Percentiles rank a stretch among this genome's conserved stretches.
These are phyloP conservation scores for Hygrocybe punicea DNA, from an alignment of 768 basidiomycete species.

Conservation along the genomic window DNA sequence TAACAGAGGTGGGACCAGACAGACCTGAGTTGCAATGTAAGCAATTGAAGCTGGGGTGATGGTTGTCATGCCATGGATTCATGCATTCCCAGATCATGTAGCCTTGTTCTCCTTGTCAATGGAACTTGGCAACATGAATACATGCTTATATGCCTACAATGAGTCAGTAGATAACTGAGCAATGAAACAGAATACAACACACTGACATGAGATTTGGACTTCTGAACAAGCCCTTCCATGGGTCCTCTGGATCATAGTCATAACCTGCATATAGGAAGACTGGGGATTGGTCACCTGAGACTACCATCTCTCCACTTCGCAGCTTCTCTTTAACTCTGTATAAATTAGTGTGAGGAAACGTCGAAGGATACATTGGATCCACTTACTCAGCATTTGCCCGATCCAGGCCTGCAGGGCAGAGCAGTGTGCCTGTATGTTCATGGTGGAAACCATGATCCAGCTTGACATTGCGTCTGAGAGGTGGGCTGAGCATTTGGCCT, in stretches of 20 bases:
- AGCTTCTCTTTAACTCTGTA: neutral
- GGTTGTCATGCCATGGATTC: constrained; percentile 5
- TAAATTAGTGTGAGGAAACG: neutral
- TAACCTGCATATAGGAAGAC: neutral
- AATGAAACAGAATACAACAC: neutral
- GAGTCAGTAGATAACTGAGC: neutral
- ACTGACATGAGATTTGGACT: neutral
- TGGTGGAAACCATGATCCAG: neutral
- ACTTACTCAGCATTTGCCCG: neutral
- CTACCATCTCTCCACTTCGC: neutral
- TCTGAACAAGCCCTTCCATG: neutral
- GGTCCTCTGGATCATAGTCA: neutral
- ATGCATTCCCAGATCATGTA: constrained; percentile 2
- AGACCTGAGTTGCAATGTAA: constrained; percentile 8
- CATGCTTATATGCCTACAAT: constrained; percentile 1
- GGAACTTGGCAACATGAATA: neutral
- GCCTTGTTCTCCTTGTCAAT: neutral
- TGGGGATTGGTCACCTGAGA: neutral
- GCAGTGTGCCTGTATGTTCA: neutral
- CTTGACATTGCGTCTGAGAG: neutral
- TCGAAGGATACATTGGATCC: no score
- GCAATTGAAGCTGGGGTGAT: constrained; percentile 5
- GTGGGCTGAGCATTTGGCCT: neutral
- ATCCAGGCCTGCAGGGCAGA: neutral
- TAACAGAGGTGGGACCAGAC: neutral